A percentile compares a stretch with the other conserved stretches of the same genome.
Conservation (phyloP, 2,329 filamentous ascomycete species). For the Lizonia empirigonia region DNA sequence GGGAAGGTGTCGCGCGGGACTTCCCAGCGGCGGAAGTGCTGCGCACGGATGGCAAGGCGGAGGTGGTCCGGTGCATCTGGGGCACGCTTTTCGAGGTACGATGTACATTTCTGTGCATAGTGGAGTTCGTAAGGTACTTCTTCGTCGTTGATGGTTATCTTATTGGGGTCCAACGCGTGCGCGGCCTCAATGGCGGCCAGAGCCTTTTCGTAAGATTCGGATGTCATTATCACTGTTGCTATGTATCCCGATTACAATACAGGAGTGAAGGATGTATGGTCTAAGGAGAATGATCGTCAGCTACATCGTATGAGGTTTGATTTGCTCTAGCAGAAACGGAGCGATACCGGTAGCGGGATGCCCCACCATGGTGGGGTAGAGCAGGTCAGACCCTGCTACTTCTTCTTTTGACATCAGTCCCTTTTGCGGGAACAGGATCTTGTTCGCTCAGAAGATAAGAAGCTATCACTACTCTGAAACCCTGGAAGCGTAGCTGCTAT, state of each 20-base stretch:
- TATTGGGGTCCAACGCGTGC: slow-evolving; percentile 70
- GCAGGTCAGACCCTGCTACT: slow-evolving; percentile 9
- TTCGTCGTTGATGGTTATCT: slow-evolving; percentile 51
- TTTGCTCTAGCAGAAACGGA: slow-evolving; percentile 10
- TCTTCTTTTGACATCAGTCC: background rate
- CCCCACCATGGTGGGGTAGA: slow-evolving; percentile 23
- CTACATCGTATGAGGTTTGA: slow-evolving; percentile 20
- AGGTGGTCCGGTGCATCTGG: slow-evolving; percentile 70
- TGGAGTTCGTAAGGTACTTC: slow-evolving; percentile 76
- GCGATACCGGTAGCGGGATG: slow-evolving; percentile 22
- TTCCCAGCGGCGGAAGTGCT: slow-evolving; percentile 87
- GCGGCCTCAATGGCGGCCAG: slow-evolving; percentile 74
- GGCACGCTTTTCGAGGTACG: slow-evolving; percentile 67
- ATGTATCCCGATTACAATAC: background rate
- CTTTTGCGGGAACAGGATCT: no score
- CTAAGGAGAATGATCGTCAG: slow-evolving; percentile 7
- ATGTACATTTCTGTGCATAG: slow-evolving; percentile 80
- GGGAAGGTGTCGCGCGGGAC: slow-evolving; percentile 75
- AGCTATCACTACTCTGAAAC: no score
- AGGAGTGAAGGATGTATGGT: background rate
- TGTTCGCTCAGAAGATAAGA: no score
- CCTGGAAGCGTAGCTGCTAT: no score
- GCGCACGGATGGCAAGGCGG: slow-evolving; percentile 77
- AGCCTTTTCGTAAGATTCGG: slow-evolving; percentile 52
- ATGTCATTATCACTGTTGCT: background rate